phyloP scores from a whole-genome alignment of 352 stramenopile genomes.

The Thalassiosira mediterranea region DNA sequence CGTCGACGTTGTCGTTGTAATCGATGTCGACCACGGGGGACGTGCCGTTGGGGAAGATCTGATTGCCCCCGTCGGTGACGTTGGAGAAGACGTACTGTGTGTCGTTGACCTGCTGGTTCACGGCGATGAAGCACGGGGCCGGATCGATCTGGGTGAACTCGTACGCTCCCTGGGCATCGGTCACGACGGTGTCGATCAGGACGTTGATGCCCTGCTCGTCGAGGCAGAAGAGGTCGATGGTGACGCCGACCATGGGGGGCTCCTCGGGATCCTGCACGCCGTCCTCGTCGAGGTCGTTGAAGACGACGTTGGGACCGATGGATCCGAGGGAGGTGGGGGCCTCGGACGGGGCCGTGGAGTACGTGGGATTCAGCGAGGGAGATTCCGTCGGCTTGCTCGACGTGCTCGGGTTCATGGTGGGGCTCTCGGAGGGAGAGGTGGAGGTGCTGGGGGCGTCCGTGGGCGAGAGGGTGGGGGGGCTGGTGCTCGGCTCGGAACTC shows the following conservation, averaged over 20 bases:
- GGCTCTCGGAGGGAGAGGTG: neutral
- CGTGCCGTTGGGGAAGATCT: conserved; percentile 37
- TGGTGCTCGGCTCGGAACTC: neutral
- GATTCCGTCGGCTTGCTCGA: conserved; percentile 9
- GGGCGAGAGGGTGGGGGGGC: neutral
- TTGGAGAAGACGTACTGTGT: conserved; percentile 32
- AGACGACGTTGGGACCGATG: conserved; percentile 39
- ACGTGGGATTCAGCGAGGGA: neutral
- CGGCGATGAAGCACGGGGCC: conserved; percentile 32
- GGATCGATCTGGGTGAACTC: conserved; percentile 22
- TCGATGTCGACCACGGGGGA: conserved; percentile 30
- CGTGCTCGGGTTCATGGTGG: neutral
- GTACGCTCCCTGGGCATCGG: conserved; percentile 31
- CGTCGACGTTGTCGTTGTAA: conserved; percentile 20
- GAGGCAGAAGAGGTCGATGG: conserved; percentile 12
- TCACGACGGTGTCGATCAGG: neutral
- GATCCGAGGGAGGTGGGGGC: conserved; percentile 21
- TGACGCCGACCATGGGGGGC: conserved; percentile 18
- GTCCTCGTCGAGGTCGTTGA: conserved; percentile 42
- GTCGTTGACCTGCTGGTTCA: neutral
- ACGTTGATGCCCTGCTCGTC: neutral
- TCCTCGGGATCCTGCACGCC: conserved; percentile 35
- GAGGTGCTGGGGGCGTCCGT: neutral
- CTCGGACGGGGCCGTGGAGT: conserved; percentile 10
- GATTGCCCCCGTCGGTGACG: conserved; percentile 37